Percentiles rank a stretch among this genome's conserved stretches.
These are phyloP conservation scores for Penicillium daleae DNA, from an alignment of 495 filamentous ascomycete genomes.

Conservation along the genomic window DNA sequence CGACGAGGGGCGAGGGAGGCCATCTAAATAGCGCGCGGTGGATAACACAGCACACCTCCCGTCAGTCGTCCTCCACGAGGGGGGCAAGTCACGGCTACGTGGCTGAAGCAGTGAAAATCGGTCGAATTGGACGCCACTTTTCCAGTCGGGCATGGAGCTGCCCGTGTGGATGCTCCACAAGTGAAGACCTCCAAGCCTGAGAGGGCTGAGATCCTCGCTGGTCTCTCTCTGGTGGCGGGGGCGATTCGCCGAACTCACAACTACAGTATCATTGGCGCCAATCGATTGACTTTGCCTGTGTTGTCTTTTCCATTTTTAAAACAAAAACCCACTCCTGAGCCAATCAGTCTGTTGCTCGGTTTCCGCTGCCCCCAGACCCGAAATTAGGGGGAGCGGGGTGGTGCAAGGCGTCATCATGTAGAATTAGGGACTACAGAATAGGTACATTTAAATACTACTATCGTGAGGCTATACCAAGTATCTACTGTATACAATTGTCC, in stretches of 20 bases:
- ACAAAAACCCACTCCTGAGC: neutral
- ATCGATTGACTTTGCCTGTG: neutral
- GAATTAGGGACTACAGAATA: neutral
- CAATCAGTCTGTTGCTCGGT: neutral
- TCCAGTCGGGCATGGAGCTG: constrained; percentile 8
- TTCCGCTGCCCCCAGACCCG: neutral
- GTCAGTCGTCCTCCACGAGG: neutral
- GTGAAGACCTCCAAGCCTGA: neutral
- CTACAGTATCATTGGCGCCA: constrained; percentile 6
- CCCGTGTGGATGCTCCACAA: constrained; percentile 8
- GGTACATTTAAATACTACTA: no score
- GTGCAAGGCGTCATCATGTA: neutral
- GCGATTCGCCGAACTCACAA: neutral
- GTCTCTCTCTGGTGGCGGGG: neutral
- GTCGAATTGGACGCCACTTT: constrained; percentile 5
- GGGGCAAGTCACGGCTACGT: constrained; percentile 6
- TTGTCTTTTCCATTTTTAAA: neutral
- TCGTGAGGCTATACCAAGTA: no score
- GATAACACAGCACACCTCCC: neutral
- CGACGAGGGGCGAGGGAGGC: neutral
- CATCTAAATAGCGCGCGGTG: constrained; percentile 9
- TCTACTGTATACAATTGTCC: neutral
- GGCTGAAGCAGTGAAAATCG: neutral
- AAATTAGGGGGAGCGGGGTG: neutral
- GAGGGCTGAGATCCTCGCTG: neutral